Conservation (phyloP, 2,329 filamentous ascomycete genomes). For the Clonostachys chloroleuca region DNA sequence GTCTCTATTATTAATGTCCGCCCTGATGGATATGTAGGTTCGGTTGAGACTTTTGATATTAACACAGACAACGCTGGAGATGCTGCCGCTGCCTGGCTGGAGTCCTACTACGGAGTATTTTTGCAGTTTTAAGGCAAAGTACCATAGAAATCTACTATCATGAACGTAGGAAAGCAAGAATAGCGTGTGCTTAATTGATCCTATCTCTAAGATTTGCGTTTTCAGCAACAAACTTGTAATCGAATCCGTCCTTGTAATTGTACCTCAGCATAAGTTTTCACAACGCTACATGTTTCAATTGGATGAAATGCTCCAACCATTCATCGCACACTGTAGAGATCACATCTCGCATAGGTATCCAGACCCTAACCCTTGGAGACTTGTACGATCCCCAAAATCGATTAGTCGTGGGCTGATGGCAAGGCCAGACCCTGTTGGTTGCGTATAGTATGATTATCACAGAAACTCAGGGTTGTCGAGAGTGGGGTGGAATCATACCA, state of each 20-base stretch:
- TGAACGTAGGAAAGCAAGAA: constrained; percentile 67
- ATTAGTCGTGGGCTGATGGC: too few species aligned
- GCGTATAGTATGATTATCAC: too few species aligned
- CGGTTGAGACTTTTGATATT: constrained; percentile 50
- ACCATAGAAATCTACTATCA: constrained; percentile 63
- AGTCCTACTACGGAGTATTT: constrained; percentile 50
- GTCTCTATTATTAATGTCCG: constrained; percentile 64
- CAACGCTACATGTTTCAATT: too few species aligned
- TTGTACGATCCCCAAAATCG: too few species aligned
- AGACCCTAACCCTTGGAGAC: too few species aligned
- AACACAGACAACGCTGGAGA: constrained; percentile 44
- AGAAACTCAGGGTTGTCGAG: too few species aligned
- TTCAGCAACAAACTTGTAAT: constrained; percentile 7
- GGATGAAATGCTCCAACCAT: too few species aligned
- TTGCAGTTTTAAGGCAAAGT: constrained; percentile 45
- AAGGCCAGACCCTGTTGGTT: too few species aligned
- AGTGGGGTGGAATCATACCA: too few species aligned
- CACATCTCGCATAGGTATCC: too few species aligned
- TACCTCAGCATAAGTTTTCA: too few species aligned
- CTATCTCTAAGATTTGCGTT: not conserved
- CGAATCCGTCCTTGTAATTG: not conserved
- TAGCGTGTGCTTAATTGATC: constrained; percentile 55
- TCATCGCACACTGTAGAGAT: too few species aligned
- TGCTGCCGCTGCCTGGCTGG: constrained; percentile 49
- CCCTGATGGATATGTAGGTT: constrained; percentile 71